A percentile compares a stretch with the other conserved stretches of the same genome.
Conservation (phyloP, 495 filamentous ascomycete species). For the Pyrenula aspistea region DNA sequence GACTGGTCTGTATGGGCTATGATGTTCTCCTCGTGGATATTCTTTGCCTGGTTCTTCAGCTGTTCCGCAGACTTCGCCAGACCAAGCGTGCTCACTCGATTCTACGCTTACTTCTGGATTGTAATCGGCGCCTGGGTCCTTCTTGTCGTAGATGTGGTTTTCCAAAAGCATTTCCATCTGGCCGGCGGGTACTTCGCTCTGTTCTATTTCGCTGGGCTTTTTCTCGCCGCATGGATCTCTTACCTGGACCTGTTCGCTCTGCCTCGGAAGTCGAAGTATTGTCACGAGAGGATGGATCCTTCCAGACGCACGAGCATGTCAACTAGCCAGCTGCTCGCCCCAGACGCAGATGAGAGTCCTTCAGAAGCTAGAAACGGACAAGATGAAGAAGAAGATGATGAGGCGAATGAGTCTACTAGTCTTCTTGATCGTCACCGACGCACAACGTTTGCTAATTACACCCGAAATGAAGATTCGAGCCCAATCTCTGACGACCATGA, state of each 20-base stretch:
- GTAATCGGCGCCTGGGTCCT: constrained; percentile 61
- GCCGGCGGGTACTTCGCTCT: constrained; percentile 74
- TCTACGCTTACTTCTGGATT: constrained; percentile 75
- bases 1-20: constrained; percentile 77
- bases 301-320: constrained; percentile 31
- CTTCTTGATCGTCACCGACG: constrained; percentile 49
- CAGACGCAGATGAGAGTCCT: constrained; percentile 18
- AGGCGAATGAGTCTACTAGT: constrained; percentile 67
- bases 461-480: constrained; percentile 25
- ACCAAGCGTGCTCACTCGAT: constrained; percentile 76
- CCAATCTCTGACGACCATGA: constrained; percentile 14
- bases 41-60: constrained; percentile 73
- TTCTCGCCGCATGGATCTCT: constrained; percentile 59
- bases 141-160: constrained; percentile 60
- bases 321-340: constrained; percentile 24
- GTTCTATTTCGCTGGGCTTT: constrained; percentile 64
- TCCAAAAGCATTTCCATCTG: constrained; percentile 57
- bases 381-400: constrained; percentile 30
- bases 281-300: constrained; percentile 28
- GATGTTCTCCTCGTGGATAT: constrained; percentile 73
- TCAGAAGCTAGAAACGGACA: constrained; percentile 14
- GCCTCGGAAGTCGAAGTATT: constrained; percentile 55
- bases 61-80: constrained; percentile 68
- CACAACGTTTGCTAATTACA: constrained; percentile 65
- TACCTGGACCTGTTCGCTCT: constrained; percentile 72